Base-by-base conservation (phyloP, 306 rosid species). In the Inga laurina region DNA sequence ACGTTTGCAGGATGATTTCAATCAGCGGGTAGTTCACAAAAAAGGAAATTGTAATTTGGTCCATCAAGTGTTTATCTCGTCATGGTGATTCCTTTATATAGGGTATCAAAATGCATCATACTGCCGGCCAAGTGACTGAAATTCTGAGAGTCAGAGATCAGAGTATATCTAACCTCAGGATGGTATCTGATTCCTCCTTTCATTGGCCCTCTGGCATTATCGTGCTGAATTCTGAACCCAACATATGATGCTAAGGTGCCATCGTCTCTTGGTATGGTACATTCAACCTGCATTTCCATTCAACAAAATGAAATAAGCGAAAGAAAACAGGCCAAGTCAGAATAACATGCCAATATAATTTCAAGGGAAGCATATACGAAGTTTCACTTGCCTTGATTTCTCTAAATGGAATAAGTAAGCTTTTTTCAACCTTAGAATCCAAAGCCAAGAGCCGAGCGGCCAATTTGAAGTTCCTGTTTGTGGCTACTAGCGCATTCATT, bases 121-220 rank as follows among this genome's bases (percentile, higher is more conserved):
- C 74, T 79, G 32, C 27, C 34, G 24, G 19, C 43, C 51, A 76
- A 70, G 45, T 34, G 59, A 19, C 24, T 21, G 34, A 64, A 46
- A 49, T 49, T 65, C 30, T 44, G 12, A 81, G 72, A 34, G 62
- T 76, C 74, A 48, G 78, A 79, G 21, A 19, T 76, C 74, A 48
- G 79, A 82, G 22, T 21, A 14, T 30, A 22, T 59, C 76, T 61
- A 77, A 95, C 99, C 99, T 96, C 99, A 8, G 98, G 98, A 71
- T 96, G 99, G 85, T 96, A 96, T 93, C 99, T 96, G 88, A 96
- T 96, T 79, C 99, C 99, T 84, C 99, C 99, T 87, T 96, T 96
- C 99, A 96, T 96, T 75, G 99, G 99, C 74, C 99, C 99, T 93
- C 99, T 96, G 19, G 99, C 98, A 85, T 96, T 96, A 86, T 96